Evolutionary conservation across 345 rosid species (phyloP), one percentile per base, ranked within the genome.

Genomic region (Balakata baccata): DNA sequence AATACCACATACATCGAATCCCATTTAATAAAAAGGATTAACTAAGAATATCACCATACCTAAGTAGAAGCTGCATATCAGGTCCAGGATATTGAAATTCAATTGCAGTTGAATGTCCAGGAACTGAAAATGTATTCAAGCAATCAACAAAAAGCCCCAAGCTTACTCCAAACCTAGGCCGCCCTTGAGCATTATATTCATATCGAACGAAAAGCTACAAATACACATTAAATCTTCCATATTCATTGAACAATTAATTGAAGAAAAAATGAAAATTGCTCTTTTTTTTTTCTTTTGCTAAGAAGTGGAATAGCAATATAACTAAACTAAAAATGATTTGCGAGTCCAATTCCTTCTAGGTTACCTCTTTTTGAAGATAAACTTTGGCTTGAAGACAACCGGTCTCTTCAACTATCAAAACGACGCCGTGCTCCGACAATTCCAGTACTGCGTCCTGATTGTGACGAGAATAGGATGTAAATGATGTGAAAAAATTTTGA

Each of bases 41-140:
- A 53, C 8, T 3, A 3, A 54, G 11, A 58, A 39, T 22, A 77
- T n/a, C 41, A 54, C 6, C 80, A 67, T 89, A 94, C 98, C 87
- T 90, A 88, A 94, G 80, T 80, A 92, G 96, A 74, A 94, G 95
- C 84, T 92, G 91, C 98, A 92, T 89, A 78, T 94, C 98, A 54
- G 98, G 91, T 37, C 98, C 98, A 25, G 98, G 97, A 80, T 94
- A 92, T 66, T 75, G 91, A 59, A 94, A 88, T 66, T 94, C 98
- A 10, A 92, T 86, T 14, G 83, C 80, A 79, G 80, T 83, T 8
- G 93, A 81, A 76, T 79, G 87, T 34, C 97, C 98, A 14, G 97
- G 95, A 37, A 82, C 86, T 8, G 95, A 89, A 78, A 94, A 94
- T 3, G 98, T 88, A 84, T 87, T 94, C 85, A 94, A 86, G 88